Evolutionary conservation across 2,329 filamentous ascomycete species (phyloP).

Genomic region (Penicillium palitans): DNA sequence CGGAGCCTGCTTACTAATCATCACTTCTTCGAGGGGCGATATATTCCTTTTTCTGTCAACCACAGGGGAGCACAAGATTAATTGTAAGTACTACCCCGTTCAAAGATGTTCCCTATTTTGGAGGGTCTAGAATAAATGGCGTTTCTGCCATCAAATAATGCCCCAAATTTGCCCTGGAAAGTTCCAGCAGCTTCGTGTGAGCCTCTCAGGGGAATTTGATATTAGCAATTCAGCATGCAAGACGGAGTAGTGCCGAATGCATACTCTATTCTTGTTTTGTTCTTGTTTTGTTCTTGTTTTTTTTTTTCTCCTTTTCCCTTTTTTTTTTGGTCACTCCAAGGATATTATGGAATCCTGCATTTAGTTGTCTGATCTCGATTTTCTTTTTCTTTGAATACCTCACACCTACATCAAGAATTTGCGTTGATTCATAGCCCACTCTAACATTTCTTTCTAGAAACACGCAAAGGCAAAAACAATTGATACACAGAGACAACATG

Average conservation of each 20-base stretch:
- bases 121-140: neutral
- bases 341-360: neutral
- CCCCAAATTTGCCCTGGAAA: neutral
- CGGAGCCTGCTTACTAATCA: conserved; percentile 5
- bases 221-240: conserved; percentile 8
- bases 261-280: neutral
- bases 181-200: neutral
- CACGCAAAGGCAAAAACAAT: neutral
- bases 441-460: conserved; percentile 3
- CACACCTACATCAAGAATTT: neutral
- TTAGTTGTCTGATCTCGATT: neutral
- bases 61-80: neutral
- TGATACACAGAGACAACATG: conserved; percentile 23
- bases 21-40: neutral
- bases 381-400: neutral
- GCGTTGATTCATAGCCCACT: neutral
- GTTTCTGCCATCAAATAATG: neutral
- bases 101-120: neutral
- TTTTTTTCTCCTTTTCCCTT: neutral
- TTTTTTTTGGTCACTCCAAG: neutral
- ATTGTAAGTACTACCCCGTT: conserved; percentile 6
- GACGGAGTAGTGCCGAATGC: neutral
- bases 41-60: conserved; percentile 1
- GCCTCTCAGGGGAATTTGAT: conserved; percentile 5
- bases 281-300: too few relatives aligned